phyloP scores from a whole-genome alignment of 2,329 filamentous ascomycete species.

The Pseudogymnoascus sp. region DNA sequence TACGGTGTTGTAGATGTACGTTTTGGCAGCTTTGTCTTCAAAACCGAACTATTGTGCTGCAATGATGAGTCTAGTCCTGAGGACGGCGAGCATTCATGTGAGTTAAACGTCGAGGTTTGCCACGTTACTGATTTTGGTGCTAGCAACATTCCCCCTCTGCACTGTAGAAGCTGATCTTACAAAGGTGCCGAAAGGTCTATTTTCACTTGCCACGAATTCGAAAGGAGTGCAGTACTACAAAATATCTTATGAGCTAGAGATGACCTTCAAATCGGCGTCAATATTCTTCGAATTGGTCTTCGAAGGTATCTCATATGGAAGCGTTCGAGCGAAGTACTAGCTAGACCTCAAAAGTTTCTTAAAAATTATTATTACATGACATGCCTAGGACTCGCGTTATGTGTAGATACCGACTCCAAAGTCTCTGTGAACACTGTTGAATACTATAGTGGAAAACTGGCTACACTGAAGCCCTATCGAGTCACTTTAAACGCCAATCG shows the following conservation, averaged over 20 bases:
- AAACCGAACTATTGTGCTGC: slow-evolving; percentile 9
- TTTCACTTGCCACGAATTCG: neutral
- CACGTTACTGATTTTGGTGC: neutral
- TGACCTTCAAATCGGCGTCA: no score
- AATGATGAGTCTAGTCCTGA: neutral
- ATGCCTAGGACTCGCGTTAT: no score
- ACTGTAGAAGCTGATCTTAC: neutral
- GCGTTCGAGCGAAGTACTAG: no score
- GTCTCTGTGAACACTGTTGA: no score
- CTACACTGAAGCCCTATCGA: no score
- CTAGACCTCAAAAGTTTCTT: no score
- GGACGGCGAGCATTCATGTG: neutral
- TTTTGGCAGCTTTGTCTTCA: slow-evolving; percentile 12
- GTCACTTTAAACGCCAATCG: no score
- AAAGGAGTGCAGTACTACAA: neutral
- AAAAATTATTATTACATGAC: no score
- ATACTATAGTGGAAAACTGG: no score
- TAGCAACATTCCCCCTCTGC: neutral
- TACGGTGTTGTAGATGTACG: neutral
- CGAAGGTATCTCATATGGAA: no score
- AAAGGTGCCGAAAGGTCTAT: neutral
- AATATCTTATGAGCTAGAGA: neutral
- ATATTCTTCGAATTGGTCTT: no score
- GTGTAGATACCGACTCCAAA: no score
- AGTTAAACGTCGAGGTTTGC: neutral